phyloP scores from a whole-genome alignment of 2,329 filamentous ascomycete genomes.

The Neonectria sp. region DNA sequence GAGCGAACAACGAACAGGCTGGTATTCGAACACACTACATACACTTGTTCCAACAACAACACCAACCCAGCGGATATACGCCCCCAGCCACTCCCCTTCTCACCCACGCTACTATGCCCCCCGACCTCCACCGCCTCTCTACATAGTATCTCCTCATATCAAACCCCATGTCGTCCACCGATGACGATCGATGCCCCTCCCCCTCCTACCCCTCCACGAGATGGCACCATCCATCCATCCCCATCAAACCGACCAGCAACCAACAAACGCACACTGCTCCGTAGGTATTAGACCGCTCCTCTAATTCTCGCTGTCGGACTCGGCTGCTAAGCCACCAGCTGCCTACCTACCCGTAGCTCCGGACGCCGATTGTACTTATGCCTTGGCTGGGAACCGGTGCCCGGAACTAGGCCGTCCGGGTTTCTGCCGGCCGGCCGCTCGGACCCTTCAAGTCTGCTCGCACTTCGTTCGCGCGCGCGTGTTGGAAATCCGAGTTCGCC shows the following conservation, averaged over 20 bases:
- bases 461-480: conserved; percentile 25
- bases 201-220: conserved; percentile 8
- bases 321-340: background rate
- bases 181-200: conserved; percentile 6
- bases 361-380: background rate
- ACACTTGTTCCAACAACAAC: background rate
- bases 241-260: background rate
- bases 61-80: background rate
- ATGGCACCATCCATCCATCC: conserved; percentile 18
- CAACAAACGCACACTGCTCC: background rate
- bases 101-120: background rate
- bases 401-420: conserved; percentile 6
- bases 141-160: background rate
- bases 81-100: background rate
- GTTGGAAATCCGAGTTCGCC: conserved; percentile 19
- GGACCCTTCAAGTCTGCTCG: background rate
- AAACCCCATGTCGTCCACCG: background rate
- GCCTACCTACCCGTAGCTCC: background rate
- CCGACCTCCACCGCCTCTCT: conserved; percentile 3
- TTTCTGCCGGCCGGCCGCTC: conserved; percentile 1
- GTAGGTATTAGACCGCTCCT: background rate
- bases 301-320: background rate
- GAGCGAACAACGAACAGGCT: too few species aligned
- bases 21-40: background rate
- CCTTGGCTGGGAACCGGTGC: background rate